These are phyloP conservation scores for Nakazawaea pomicola DNA, from an alignment of 805 yeast species.

Conservation along the genomic window DNA sequence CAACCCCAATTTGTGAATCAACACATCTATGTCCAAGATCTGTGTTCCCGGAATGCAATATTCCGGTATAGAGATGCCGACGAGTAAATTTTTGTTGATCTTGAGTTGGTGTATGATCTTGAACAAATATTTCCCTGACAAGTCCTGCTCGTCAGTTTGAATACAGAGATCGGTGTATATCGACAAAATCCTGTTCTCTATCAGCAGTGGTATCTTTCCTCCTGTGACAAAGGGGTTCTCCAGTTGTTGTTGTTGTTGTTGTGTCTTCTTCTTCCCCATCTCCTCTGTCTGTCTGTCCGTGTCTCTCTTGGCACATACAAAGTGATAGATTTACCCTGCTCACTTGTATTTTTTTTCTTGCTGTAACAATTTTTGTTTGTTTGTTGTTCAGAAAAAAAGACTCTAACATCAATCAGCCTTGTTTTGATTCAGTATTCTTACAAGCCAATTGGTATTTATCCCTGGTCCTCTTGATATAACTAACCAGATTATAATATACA, in stretches of 20 bases:
- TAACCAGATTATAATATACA: too few species aligned
- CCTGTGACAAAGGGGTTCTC: not conserved
- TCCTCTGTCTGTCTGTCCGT: too few species aligned
- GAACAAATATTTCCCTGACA: slow-evolving; percentile 1
- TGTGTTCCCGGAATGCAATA: slow-evolving; percentile 8
- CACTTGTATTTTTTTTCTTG: too few species aligned
- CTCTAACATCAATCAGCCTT: too few species aligned
- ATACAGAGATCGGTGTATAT: slow-evolving; percentile 8
- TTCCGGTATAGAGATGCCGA: not conserved
- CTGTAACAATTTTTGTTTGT: too few species aligned
- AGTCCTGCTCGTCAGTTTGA: slow-evolving; percentile 5
- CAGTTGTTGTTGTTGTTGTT: not conserved
- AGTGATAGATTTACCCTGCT: too few species aligned
- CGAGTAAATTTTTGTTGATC: slow-evolving; percentile 1
- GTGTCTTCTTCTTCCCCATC: not conserved
- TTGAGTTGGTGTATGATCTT: not conserved
- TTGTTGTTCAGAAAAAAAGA: too few species aligned
- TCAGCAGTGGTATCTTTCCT: slow-evolving; percentile 2
- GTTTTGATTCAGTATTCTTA: too few species aligned
- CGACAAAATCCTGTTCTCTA: slow-evolving; percentile 4
- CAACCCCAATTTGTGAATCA: not conserved
- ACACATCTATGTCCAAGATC: slow-evolving; percentile 9
- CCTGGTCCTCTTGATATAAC: too few species aligned
- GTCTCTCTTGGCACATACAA: too few species aligned
- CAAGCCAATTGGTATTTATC: too few species aligned